Evolutionary conservation across 179 eudicot genomes (phyloP).

Genomic region (Drosera spatulata): DNA sequence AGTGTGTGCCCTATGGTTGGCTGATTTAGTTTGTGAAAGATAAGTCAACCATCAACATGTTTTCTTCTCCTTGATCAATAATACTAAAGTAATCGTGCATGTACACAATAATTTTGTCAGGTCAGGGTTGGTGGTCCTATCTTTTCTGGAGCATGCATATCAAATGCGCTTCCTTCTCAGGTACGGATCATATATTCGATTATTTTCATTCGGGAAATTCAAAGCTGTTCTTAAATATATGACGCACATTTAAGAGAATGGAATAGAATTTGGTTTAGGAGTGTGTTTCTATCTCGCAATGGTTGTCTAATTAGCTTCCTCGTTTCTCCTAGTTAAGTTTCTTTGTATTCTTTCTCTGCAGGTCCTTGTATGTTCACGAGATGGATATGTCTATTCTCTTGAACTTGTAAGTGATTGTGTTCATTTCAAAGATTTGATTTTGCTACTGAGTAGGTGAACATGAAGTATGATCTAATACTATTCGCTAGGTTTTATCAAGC

Average conservation of each 20-base stretch:
- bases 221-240: too few species aligned
- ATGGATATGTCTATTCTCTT: constrained; percentile 62
- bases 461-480: background rate
- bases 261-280: too few species aligned
- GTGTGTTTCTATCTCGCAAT: background rate
- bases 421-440: background rate
- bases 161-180: constrained; percentile 40
- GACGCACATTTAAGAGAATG: too few species aligned
- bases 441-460: background rate
- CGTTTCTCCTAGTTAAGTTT: background rate
- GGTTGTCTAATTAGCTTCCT: background rate
- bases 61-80: too few species aligned
- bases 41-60: too few species aligned
- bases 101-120: constrained; percentile 11
- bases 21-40: too few species aligned
- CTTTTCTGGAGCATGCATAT: constrained; percentile 75
- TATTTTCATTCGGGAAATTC: background rate
- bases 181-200: constrained; percentile 7
- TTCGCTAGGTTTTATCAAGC: too few species aligned
- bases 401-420: constrained; percentile 27
- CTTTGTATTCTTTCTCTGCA: constrained; percentile 11
- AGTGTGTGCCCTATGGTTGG: too few species aligned
- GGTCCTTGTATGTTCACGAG: constrained; percentile 71
- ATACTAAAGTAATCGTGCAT: too few species aligned
- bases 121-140: constrained; percentile 63